Evolutionary conservation across 805 yeast species (phyloP).

Genomic region (Yarrowia sp.): DNA sequence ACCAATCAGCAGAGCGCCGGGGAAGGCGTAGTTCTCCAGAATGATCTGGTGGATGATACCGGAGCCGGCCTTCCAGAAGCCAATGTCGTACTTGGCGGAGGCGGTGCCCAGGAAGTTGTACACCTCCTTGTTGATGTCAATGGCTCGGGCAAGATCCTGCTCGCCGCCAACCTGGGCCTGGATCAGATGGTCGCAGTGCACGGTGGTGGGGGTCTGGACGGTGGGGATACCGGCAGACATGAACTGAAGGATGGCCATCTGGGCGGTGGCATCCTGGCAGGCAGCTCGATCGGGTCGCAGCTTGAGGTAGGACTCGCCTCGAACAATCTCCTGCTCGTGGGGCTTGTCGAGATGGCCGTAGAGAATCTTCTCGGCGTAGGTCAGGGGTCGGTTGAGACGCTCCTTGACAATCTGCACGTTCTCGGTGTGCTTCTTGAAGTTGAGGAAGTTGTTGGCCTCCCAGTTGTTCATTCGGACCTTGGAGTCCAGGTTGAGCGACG

Average conservation of each 20-base stretch:
- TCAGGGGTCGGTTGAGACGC: constrained; percentile 82
- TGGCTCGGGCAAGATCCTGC: constrained; percentile 79
- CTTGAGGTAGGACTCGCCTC: constrained; percentile 90
- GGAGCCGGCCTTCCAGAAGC: constrained; percentile 99
- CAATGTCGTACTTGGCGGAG: constrained; percentile 92
- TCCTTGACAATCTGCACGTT: constrained; percentile 80
- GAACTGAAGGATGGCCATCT: constrained; percentile 95
- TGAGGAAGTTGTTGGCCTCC: constrained; percentile 71
- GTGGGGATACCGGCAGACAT: constrained; percentile 91
- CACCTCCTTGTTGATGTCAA: constrained; percentile 88
- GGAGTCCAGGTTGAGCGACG: constrained; percentile 55
- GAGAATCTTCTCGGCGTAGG: constrained; percentile 91
- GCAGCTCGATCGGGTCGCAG: constrained; percentile 97
- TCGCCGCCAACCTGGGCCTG: constrained; percentile 93
- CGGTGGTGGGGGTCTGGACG: constrained; percentile 93
- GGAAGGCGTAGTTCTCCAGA: constrained; percentile 93
- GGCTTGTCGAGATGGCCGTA: constrained; percentile 96
- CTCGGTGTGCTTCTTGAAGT: constrained; percentile 87
- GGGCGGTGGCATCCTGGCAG: constrained; percentile 99
- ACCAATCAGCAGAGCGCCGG: constrained; percentile 95
- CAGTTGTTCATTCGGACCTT: constrained; percentile 69
- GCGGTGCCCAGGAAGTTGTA: constrained; percentile 87
- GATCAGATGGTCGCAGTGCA: constrained; percentile 96
- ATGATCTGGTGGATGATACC: constrained; percentile 98
- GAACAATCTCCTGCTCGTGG: constrained; percentile 74